phyloP scores from a whole-genome alignment of 768 basidiomycete species.

The Pulveroboletus frians region DNA sequence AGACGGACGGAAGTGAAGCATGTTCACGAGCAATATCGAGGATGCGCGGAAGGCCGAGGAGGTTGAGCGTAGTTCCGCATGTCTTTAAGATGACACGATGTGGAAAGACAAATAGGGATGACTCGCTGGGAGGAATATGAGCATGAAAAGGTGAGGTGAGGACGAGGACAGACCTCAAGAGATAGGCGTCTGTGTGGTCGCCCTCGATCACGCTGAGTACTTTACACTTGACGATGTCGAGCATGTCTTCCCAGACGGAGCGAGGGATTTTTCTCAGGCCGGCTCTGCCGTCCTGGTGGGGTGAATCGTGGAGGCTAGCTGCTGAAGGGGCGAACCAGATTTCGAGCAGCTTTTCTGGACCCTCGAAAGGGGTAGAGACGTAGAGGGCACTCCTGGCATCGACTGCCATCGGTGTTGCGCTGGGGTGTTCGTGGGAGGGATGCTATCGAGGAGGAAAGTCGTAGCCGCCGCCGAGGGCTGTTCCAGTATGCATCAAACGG shows the following conservation, averaged over 20 bases:
- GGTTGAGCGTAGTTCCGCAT: conserved; percentile 96
- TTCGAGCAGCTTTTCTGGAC: conserved; percentile 93
- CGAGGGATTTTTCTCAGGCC: conserved; percentile 78
- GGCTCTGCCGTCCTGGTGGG: conserved; percentile 38
- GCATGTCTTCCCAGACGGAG: conserved; percentile 92
- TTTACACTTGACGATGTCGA: conserved; percentile 94
- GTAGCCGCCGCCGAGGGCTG: conserved; percentile 33
- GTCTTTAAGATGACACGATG: conserved; percentile 98
- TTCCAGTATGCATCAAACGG: conserved; percentile 43
- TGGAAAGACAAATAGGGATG: conserved; percentile 90
- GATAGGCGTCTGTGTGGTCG: conserved; percentile 89
- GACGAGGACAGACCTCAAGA: conserved; percentile 68
- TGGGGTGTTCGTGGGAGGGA: conserved; percentile 17
- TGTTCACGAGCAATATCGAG: conserved; percentile 82
- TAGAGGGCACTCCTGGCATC: conserved; percentile 21
- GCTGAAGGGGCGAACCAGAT: conserved; percentile 92
- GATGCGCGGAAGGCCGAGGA: conserved; percentile 90
- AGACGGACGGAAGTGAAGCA: conserved; percentile 63
- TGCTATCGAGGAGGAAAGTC: conserved; percentile 46
- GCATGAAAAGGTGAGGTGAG: conserved; percentile 6
- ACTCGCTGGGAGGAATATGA: conserved; percentile 64
- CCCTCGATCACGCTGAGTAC: conserved; percentile 88
- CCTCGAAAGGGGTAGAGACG: conserved; percentile 68
- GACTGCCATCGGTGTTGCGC: conserved; percentile 20
- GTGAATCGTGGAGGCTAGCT: conserved; percentile 48